Base-by-base conservation (phyloP, 345 rosid species). In the Camelina hispida region DNA sequence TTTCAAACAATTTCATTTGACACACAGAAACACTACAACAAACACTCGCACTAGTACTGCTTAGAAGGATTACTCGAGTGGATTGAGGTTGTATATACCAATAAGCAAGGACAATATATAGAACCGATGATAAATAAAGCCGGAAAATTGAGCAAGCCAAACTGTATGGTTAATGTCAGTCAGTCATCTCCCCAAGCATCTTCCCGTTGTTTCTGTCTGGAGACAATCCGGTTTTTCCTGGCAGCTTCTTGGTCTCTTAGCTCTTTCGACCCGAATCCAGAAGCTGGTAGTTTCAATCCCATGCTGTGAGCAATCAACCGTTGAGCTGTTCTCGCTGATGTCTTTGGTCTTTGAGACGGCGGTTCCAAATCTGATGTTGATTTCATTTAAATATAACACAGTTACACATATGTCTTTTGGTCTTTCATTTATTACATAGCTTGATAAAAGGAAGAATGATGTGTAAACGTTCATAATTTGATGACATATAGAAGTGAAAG, bases 241-340 rank as follows among this genome's bases (percentile, higher is more conserved):
- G 93, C 93, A 83, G 88, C 96, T 84, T 94, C 98, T 84, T 88
- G 96, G 62, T 66, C 82, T 81, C 83, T 85, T 53, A 85, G 78
- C 67, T 92, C 97, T 74, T 78, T 79, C 18, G 96, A 85, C 28
- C 89, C 91, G 43, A 85, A 91, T 51, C 83, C 67, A 23, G 86
- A 55, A 17, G 84, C 47, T 4, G 93, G 91, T 72, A 95, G 62
- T 80, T 90, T 92, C 87, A 88, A 48, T 65, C 99, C 97, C 91
- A 95, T 92, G 73, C 87, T 87, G 54, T 92, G 96, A 53, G 99
- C 96, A 64, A 95, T 95, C 69, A 95, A 73, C 84, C 97, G 82
- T 76, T 89, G 92, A n/a, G 97, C 97, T 61, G 96, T 90, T 81
- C 89, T 86, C 37, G 94, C 91, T 54, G 99, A 95, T 60, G 97